Base-by-base conservation (phyloP, 768 basidiomycete genomes). In the Kwoniella mangroviensis region DNA sequence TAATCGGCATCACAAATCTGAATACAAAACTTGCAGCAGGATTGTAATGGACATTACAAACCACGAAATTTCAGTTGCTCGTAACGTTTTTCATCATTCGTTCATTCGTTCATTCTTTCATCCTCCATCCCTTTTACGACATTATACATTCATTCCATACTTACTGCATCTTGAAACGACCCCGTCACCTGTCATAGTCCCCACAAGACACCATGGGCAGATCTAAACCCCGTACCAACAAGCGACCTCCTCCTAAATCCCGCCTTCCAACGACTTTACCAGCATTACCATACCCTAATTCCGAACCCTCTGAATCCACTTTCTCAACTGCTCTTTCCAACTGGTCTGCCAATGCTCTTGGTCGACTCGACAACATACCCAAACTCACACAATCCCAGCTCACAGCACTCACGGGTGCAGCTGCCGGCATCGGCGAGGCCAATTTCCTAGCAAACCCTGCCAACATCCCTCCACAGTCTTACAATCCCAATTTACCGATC, bases 381-480 rank as follows among this genome's bases (percentile, higher is more conserved):
- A 76, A 79, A 51, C 56, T 79, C n/a, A 70, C 72, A 5, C 77
- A 74, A 58, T 62, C 58, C 13, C 77, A 79, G 52, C 41, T 79
- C 13, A 72, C 65, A n/a, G 77, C 77, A 12, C 67, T 79, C 9
- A 73, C 75, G 1, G 73, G 71, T n/a, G 77, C 77, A 6, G 77
- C 74, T 17, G 77, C 75, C 0, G 75, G 75, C 10, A 60, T 75
- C 2, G 74, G 69, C 21, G 70, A 78, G 10, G 67, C 67, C 17
- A 67, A 67, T 42, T 67, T 64, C 12, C 49, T 71, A 5, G 63
- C 61, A 21, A 58, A 57, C 55, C 65, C 61, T 52, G 49, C 55
- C 21, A 53, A 52, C 21, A 59, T 62, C 21, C 63, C 67, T 13
- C 63, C 61, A 13, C 68, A 69, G 49, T 41, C 42, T 21, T 69